Percentiles rank a stretch among this genome's conserved stretches.
Conservation (phyloP, 2,329 filamentous ascomycete genomes). For the Penicillium occitanis region DNA sequence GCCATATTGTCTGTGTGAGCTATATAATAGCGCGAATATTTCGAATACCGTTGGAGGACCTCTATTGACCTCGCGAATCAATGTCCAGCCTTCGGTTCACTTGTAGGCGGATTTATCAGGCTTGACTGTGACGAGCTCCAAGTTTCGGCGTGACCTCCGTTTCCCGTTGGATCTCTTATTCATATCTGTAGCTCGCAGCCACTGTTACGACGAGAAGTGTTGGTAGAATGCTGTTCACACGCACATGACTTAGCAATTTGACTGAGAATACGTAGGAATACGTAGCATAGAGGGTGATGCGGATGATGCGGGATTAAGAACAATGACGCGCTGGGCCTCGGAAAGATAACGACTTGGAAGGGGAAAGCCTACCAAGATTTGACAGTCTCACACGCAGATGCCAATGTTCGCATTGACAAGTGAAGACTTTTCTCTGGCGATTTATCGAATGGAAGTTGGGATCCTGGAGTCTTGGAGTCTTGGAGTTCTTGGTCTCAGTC, state of each 20-base stretch:
- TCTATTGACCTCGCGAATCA: not conserved
- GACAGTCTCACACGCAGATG: not conserved
- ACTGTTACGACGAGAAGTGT: not conserved
- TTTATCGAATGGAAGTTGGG: not conserved
- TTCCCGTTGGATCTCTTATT: constrained; percentile 17
- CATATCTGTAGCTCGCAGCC: constrained; percentile 21
- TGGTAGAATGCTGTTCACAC: not conserved
- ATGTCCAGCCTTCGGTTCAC: not conserved
- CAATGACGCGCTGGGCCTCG: not conserved
- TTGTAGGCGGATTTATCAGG: constrained; percentile 10
- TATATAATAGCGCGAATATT: not conserved
- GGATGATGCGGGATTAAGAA: not conserved
- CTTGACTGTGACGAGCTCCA: constrained; percentile 12
- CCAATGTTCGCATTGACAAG: not conserved
- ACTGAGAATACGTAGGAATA: not conserved
- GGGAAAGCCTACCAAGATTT: not conserved
- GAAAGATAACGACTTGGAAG: not conserved
- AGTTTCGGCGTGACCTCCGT: constrained; percentile 17
- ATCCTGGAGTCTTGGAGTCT: constrained; percentile 8
- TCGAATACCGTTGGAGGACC: not conserved
- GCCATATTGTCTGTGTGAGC: constrained; percentile 40
- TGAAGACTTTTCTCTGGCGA: not conserved
- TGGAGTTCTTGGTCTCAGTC: constrained; percentile 12
- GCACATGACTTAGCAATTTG: not conserved
- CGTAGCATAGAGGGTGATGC: not conserved